phyloP scores from a whole-genome alignment of 1,139 yeast species.

The Pneumocystis murina region DNA sequence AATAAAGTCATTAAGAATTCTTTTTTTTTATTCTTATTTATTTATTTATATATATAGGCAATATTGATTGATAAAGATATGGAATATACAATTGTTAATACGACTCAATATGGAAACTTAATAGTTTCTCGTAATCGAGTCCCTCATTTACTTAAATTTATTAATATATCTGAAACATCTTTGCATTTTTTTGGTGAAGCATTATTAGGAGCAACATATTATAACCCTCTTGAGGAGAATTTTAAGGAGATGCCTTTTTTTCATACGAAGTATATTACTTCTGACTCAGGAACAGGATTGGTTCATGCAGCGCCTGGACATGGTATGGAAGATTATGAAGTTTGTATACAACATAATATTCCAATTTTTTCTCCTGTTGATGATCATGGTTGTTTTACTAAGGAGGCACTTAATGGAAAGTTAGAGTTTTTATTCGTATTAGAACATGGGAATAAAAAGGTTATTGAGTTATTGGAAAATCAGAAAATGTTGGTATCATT shows the following conservation, averaged over 20 bases:
- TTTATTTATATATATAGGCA: conserved; percentile 31
- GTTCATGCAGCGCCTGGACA: conserved; percentile 98
- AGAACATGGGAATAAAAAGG: conserved; percentile 36
- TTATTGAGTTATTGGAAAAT: conserved; percentile 31
- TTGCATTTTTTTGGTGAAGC: background rate
- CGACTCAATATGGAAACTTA: conserved; percentile 27
- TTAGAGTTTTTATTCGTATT: conserved; percentile 49
- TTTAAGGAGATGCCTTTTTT: conserved; percentile 45
- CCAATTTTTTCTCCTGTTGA: conserved; percentile 65
- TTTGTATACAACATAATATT: conserved; percentile 46
- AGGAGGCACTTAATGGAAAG: conserved; percentile 33
- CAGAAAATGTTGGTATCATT: conserved; percentile 34
- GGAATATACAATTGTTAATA: conserved; percentile 37
- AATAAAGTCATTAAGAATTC: conserved; percentile 27
- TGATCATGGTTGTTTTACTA: conserved; percentile 48
- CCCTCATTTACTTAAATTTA: conserved; percentile 14
- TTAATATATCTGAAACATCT: conserved; percentile 11
- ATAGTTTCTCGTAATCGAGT: conserved; percentile 38
- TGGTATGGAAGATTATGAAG: conserved; percentile 80
- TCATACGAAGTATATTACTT: conserved; percentile 71
- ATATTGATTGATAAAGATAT: conserved; percentile 53
- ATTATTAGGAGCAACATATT: conserved; percentile 26
- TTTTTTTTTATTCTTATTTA: background rate
- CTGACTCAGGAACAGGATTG: conserved; percentile 77
- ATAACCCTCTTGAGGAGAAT: conserved; percentile 41